phyloP scores from a whole-genome alignment of 2,329 filamentous ascomycete genomes.

The Botrytis fragariae region DNA sequence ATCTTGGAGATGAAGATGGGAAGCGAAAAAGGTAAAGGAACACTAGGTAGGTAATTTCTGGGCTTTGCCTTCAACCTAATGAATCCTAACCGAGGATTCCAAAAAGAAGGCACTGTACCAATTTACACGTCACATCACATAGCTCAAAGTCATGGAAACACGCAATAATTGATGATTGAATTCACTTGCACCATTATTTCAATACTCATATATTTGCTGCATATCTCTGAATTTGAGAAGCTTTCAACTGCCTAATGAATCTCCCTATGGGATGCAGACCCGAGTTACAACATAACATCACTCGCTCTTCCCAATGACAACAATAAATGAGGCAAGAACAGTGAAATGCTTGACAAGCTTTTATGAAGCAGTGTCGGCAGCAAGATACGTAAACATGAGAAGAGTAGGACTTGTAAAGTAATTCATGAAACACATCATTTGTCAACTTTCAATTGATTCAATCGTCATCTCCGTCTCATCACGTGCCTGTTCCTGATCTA shows the following conservation, averaged over 20 bases:
- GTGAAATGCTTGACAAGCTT: conserved; percentile 15
- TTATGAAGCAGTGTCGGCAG: conserved; percentile 25
- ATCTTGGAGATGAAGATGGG: background rate
- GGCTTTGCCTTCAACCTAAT: background rate
- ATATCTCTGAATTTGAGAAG: conserved; percentile 33
- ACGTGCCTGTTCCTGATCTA: conserved; percentile 41
- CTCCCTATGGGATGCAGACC: conserved; percentile 12
- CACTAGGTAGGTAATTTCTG: conserved; percentile 3
- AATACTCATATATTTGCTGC: conserved; percentile 24
- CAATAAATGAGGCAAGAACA: conserved; percentile 8
- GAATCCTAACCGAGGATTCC: conserved; percentile 5
- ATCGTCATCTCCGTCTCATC: conserved; percentile 15
- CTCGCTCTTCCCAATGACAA: background rate
- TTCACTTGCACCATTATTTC: conserved; percentile 8
- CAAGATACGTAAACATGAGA: conserved; percentile 22
- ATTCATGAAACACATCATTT: conserved; percentile 1
- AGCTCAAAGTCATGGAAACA: background rate
- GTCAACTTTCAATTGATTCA: background rate
- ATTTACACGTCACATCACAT: conserved; percentile 5
- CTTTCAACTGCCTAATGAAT: conserved; percentile 24
- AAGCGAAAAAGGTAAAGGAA: background rate
- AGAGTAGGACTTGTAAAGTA: background rate
- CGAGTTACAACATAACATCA: conserved; percentile 3
- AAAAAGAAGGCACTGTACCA: background rate
- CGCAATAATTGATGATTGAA: background rate